phyloP scores from a whole-genome alignment of 73 alveolate genomes.

The Tetrahymena elliotti region DNA sequence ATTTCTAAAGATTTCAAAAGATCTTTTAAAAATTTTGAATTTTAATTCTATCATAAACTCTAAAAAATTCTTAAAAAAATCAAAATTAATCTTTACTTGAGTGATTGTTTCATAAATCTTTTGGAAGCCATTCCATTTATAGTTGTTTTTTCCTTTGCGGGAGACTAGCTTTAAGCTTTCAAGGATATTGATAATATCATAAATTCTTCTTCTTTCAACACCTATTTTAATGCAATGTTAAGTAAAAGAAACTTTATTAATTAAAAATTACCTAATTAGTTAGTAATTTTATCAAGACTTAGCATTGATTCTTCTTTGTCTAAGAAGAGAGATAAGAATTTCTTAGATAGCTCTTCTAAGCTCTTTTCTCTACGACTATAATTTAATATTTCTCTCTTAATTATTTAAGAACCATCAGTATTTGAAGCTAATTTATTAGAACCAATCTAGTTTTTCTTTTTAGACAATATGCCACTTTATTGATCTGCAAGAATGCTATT shows the following conservation, averaged over 20 bases:
- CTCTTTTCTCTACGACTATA: conserved; percentile 72
- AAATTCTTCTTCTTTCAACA: conserved; percentile 69
- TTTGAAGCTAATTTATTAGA: not conserved
- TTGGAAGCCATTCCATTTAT: conserved; percentile 66
- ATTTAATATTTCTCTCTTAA: not conserved
- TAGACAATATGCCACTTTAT: not conserved
- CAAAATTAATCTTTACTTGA: not conserved
- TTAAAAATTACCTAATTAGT: conserved; percentile 20
- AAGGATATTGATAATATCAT: conserved; percentile 69
- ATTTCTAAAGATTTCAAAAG: not conserved
- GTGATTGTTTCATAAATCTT: conserved; percentile 22
- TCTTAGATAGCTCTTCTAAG: conserved; percentile 66
- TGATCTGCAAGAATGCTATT: not conserved
- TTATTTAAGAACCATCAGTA: not conserved
- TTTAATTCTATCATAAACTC: not conserved
- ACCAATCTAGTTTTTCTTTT: not conserved
- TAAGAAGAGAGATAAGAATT: conserved; percentile 49
- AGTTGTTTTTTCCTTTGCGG: conserved; percentile 62
- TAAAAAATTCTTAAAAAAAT: not conserved
- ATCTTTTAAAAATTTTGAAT: not conserved
- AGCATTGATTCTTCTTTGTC: conserved; percentile 32
- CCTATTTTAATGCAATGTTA: not conserved
- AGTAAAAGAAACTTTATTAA: not conserved
- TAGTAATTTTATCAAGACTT: conserved; percentile 58
- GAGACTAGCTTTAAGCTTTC: conserved; percentile 61